Conservation (phyloP, 2,329 filamentous ascomycete genomes). For the Penicillium freii region DNA sequence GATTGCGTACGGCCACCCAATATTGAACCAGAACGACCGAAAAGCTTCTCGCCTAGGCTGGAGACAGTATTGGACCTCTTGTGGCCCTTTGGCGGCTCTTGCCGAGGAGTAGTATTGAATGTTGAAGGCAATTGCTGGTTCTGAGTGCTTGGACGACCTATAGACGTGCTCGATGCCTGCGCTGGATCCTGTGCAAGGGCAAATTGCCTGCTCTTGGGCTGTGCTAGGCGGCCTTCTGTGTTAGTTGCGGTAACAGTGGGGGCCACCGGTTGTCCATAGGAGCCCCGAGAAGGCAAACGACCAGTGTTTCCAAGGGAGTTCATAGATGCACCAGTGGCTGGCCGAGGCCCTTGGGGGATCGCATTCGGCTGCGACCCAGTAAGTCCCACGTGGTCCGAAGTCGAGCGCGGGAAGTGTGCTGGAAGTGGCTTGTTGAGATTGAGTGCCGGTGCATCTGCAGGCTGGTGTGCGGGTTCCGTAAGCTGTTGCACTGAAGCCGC, state of each 20-base stretch:
- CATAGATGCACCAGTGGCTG: slow-evolving; percentile 80
- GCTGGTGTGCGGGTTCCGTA: slow-evolving; percentile 3
- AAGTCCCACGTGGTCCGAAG: slow-evolving; percentile 59
- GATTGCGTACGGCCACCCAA: slow-evolving; percentile 60
- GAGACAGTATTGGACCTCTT: slow-evolving; percentile 73
- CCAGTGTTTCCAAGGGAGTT: slow-evolving; percentile 56
- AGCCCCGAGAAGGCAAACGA: slow-evolving; percentile 69
- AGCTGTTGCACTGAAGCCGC: slow-evolving; percentile 7
- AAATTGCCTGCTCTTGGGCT: slow-evolving; percentile 69
- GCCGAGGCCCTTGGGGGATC: slow-evolving; percentile 55
- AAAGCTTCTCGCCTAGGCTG: slow-evolving; percentile 77
- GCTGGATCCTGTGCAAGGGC: slow-evolving; percentile 60
- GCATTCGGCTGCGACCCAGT: slow-evolving; percentile 44
- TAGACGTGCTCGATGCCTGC: slow-evolving; percentile 52
- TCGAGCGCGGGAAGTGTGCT: slow-evolving; percentile 53
- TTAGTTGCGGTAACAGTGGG: slow-evolving; percentile 86
- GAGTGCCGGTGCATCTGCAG: slow-evolving; percentile 13
- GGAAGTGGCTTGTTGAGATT: slow-evolving; percentile 42
- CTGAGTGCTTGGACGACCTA: slow-evolving; percentile 60
- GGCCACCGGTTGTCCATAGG: slow-evolving; percentile 84
- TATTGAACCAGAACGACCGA: slow-evolving; percentile 78
- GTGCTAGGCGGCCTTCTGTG: slow-evolving; percentile 83
- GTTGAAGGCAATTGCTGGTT: slow-evolving; percentile 57
- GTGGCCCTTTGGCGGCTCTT: slow-evolving; percentile 53
- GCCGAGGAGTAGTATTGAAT: slow-evolving; percentile 56